phyloP scores from a whole-genome alignment of 2,329 filamentous ascomycete genomes.

The Emericellopsis atlantica region DNA sequence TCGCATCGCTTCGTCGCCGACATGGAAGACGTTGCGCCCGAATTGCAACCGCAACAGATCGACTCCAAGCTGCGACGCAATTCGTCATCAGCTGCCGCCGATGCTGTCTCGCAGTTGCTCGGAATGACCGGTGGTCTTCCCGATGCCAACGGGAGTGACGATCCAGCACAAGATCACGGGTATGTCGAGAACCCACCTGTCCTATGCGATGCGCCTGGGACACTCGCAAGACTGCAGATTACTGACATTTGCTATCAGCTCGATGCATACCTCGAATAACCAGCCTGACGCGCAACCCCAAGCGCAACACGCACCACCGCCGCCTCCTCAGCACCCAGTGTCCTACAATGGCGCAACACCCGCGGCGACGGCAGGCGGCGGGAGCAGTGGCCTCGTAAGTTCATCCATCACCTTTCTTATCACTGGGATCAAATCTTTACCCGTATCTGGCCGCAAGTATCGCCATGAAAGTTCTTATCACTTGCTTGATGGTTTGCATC shows the following conservation, averaged over 20 bases:
- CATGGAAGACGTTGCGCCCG: conserved; percentile 12
- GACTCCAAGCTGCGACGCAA: conserved; percentile 37
- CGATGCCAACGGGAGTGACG: conserved; percentile 22
- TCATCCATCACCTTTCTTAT: neutral
- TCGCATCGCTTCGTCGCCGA: neutral
- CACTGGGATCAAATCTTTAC: neutral
- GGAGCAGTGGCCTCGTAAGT: conserved; percentile 10
- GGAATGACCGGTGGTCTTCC: conserved; percentile 29
- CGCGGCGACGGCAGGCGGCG: conserved; percentile 14
- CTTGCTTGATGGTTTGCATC: neutral
- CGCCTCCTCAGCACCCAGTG: neutral
- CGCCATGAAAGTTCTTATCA: conserved; percentile 2
- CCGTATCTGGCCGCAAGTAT: neutral
- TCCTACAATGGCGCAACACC: conserved; percentile 14
- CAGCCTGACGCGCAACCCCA: conserved; percentile 4
- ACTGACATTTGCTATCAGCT: no score
- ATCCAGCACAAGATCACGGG: conserved; percentile 22
- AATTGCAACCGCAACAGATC: conserved; percentile 22
- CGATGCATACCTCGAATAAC: neutral
- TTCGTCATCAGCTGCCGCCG: conserved; percentile 32
- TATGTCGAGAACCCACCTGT: neutral
- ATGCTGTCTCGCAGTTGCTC: conserved; percentile 28
- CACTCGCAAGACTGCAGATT: no score
- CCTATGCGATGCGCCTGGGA: neutral
- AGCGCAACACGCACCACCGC: conserved; percentile 1